A percentile compares a stretch with the other conserved stretches of the same genome.
phyloP scores from a whole-genome alignment of 1,284 basidiomycete genomes.

The Ceratobasidium papillatum region DNA sequence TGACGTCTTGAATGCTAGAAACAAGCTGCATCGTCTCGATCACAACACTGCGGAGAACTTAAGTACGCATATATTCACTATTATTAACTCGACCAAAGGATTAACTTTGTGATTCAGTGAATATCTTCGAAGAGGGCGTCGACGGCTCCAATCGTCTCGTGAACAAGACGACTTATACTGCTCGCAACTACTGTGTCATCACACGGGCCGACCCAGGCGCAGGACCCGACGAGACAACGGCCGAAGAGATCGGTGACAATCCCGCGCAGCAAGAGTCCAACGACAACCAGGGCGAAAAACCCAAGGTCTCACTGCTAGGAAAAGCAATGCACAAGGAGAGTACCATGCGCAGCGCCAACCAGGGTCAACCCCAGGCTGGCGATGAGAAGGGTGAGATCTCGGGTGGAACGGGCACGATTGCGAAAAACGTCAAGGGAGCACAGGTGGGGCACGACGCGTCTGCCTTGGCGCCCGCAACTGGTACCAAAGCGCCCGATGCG shows the following conservation, averaged over 20 bases:
- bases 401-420: conserved; percentile 42
- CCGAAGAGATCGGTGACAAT: conserved; percentile 27
- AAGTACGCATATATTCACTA: conserved; percentile 43
- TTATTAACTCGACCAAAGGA: neutral
- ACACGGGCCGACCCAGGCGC: conserved; percentile 46
- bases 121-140: conserved; percentile 38
- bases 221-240: conserved; percentile 20
- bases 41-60: conserved; percentile 54
- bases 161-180: conserved; percentile 43
- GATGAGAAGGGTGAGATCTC: conserved; percentile 43
- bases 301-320: conserved; percentile 24
- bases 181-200: conserved; percentile 47
- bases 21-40: conserved; percentile 54
- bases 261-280: conserved; percentile 26
- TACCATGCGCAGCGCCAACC: neutral
- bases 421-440: conserved; percentile 45
- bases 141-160: conserved; percentile 44
- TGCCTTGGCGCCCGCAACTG: conserved; percentile 44
- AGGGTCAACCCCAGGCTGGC: neutral
- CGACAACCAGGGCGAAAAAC: conserved; percentile 17
- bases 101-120: conserved; percentile 13
- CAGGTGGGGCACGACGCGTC: conserved; percentile 44
- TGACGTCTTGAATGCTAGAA: conserved; percentile 48
- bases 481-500: conserved; percentile 46
- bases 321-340: conserved; percentile 9